Percentiles rank a stretch among this genome's conserved stretches.
phyloP scores from a whole-genome alignment of 331 rosid species.

The Malus hybrid region DNA sequence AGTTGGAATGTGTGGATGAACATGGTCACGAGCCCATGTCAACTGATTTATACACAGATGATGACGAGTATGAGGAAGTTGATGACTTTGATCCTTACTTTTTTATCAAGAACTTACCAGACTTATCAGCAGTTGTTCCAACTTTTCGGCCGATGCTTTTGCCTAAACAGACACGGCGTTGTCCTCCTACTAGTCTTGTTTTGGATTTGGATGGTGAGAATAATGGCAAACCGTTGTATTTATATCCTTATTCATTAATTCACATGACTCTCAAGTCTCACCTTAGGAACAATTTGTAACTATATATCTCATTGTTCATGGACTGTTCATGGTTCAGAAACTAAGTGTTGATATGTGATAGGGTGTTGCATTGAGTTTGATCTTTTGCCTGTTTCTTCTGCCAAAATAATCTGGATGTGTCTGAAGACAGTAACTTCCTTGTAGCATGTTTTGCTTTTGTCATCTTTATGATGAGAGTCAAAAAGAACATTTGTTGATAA shows the following conservation, averaged over 20 bases:
- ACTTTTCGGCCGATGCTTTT: constrained; percentile 80
- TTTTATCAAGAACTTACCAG: constrained; percentile 92
- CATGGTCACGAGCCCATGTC: constrained; percentile 79
- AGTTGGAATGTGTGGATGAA: constrained; percentile 91
- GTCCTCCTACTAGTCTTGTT: constrained; percentile 90
- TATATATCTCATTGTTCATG: not conserved
- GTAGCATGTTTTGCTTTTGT: not conserved
- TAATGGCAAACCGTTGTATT: not conserved
- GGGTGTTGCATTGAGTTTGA: not conserved
- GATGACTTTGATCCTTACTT: constrained; percentile 95
- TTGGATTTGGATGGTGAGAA: constrained; percentile 95
- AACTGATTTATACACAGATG: constrained; percentile 60
- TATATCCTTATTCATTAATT: not conserved
- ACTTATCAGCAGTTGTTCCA: constrained; percentile 80
- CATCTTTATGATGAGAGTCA: not conserved
- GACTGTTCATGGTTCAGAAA: no score
- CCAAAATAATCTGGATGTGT: not conserved
- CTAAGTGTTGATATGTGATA: no score
- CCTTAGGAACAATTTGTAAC: not conserved
- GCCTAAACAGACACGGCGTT: constrained; percentile 97
- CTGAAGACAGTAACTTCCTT: not conserved
- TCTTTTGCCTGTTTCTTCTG: not conserved
- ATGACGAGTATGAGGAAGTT: constrained; percentile 67
- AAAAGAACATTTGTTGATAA: not conserved
- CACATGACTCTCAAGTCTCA: not conserved